Evolutionary conservation across 2,329 filamentous ascomycete species (phyloP).

Genomic region (Macroventuria anomochaeta): DNA sequence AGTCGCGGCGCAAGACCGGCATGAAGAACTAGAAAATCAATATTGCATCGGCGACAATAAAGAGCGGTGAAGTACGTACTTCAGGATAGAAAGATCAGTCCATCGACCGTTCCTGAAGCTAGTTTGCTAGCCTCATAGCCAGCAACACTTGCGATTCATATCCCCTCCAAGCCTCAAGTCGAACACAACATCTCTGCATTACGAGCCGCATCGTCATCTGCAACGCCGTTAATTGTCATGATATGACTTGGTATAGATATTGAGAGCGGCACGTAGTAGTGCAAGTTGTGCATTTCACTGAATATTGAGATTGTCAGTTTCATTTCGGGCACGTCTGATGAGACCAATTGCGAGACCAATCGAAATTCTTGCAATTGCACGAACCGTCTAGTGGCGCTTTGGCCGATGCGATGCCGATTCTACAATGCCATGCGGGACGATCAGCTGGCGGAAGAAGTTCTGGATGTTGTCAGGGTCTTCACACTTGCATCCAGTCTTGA

Average conservation of each 20-base stretch:
- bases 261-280: constrained; percentile 10
- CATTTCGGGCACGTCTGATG: constrained; percentile 2
- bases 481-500: constrained; percentile 1
- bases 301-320: neutral
- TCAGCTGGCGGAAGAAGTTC: constrained; percentile 1
- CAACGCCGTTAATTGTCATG: neutral
- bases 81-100: neutral
- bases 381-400: constrained; percentile 3
- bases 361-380: constrained; percentile 11
- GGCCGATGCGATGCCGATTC: constrained; percentile 15
- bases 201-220: constrained; percentile 5
- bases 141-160: constrained; percentile 13
- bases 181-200: neutral
- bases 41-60: neutral
- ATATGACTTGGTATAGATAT: constrained; percentile 1
- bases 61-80: constrained; percentile 5
- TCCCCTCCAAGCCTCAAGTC: neutral
- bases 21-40: neutral
- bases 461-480: neutral
- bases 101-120: constrained; percentile 4
- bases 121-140: constrained; percentile 5
- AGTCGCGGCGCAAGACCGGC: neutral
- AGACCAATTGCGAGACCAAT: constrained; percentile 9
- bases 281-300: constrained; percentile 4
- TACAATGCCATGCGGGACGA: constrained; percentile 1